Base-by-base conservation (phyloP, 2,329 filamentous ascomycete species). In the Huntiella moniliformis region DNA sequence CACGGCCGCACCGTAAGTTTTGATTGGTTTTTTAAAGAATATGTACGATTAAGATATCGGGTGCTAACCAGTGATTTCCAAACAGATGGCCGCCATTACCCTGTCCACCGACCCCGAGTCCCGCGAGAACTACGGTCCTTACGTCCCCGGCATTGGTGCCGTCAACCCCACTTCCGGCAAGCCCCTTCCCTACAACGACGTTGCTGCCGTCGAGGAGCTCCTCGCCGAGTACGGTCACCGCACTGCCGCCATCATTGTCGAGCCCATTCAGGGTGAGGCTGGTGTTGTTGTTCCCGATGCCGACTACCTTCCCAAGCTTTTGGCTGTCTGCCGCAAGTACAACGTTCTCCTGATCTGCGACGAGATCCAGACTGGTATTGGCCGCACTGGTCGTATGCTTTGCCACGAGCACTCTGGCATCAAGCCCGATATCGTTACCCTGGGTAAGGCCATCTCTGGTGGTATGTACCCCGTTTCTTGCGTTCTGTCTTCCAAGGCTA, bases 381-480 rank as follows among this genome's bases (percentile, higher is more conserved):
- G 86, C 46, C 79, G 91, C 52, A 98, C 91, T 13, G 91, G 91
- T 45, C 83, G 82, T 58, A 82, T 98, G 67, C 77, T 98, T 46
- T 94, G 86, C 70, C 81, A 83, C 57, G 77, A 98, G 64, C 96
- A 91, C 87, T 79, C 83, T 47, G 82, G 79, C 54, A 86, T 98
- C 68, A 92, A 88, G 68, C 91, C 88, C 35, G 91, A 98, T 60
- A 73, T 98, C 57, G 81, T 98, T 17, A 79, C 93, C 41, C 77
- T 98, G 32, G 91, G 91, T 58, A 98, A 98, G 68, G 91, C 91
- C 54, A 94, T 98, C 60, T 94, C 86, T 32, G 91, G 91, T 52
- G 91, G 91, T 62, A 91, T 96, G 81, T 98, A 98, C 65, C 91
- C 91, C n/a, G 91, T 98, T 48, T 94, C 86, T 51, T 86, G 80